Percentiles rank a stretch among this genome's conserved stretches.
Evolutionary conservation across 495 filamentous ascomycete genomes (phyloP).

Genomic region (Cercophora newfieldiana): DNA sequence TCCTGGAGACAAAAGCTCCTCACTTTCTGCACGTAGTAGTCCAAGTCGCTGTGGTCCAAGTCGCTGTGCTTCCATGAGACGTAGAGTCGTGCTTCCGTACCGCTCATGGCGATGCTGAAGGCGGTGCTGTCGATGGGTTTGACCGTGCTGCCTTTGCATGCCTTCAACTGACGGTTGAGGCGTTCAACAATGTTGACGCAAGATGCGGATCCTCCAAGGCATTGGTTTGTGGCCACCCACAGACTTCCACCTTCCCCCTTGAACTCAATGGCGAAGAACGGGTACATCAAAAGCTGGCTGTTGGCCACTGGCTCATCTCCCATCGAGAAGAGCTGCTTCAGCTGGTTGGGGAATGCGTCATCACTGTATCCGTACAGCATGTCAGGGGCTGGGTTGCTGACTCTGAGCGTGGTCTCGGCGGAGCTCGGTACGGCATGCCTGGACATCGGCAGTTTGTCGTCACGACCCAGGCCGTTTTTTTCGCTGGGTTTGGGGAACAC

Average conservation of each 20-base stretch:
- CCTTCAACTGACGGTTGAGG: slow-evolving; percentile 26
- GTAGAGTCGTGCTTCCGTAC: slow-evolving; percentile 30
- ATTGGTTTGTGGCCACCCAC: slow-evolving; percentile 38
- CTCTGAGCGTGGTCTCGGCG: slow-evolving; percentile 17
- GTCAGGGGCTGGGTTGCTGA: slow-evolving; percentile 27
- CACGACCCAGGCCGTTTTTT: not conserved
- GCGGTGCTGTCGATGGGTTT: slow-evolving; percentile 29
- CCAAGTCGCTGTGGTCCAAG: too few species aligned
- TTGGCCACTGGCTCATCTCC: slow-evolving; percentile 23
- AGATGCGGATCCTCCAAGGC: slow-evolving; percentile 28
- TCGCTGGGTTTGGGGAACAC: slow-evolving; percentile 21
- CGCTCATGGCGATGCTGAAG: slow-evolving; percentile 38
- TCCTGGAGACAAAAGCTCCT: too few species aligned
- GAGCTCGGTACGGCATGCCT: slow-evolving; percentile 22
- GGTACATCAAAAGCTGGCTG: slow-evolving; percentile 23
- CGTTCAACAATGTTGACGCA: too few species aligned
- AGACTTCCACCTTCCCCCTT: slow-evolving; percentile 28
- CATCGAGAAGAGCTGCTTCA: slow-evolving; percentile 23
- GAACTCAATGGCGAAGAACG: slow-evolving; percentile 36
- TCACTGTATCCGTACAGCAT: too few species aligned
- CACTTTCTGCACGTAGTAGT: too few species aligned
- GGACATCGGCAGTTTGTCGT: slow-evolving; percentile 19
- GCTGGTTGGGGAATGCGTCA: slow-evolving; percentile 11
- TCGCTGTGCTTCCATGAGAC: too few species aligned
- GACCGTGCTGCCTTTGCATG: slow-evolving; percentile 23